phyloP scores from a whole-genome alignment of 2,329 filamentous ascomycete genomes.

The Sphaerostilbella broomeana region DNA sequence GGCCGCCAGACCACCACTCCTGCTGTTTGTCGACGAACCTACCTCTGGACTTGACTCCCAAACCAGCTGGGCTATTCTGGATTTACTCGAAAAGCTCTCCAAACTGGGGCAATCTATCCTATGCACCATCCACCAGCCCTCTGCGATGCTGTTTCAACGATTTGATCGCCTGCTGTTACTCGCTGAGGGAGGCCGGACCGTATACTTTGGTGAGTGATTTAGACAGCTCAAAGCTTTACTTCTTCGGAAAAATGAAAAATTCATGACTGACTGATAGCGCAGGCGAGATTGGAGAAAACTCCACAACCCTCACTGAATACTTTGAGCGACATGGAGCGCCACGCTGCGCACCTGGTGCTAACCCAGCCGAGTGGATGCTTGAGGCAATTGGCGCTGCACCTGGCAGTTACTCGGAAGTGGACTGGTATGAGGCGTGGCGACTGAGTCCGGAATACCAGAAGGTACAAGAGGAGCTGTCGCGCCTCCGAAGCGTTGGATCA shows the following conservation, averaged over 20 bases:
- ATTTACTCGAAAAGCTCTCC: constrained; percentile 61
- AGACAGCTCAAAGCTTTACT: too few species aligned
- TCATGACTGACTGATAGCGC: too few species aligned
- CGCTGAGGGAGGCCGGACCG: constrained; percentile 33
- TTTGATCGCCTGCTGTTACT: constrained; percentile 53
- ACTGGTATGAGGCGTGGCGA: constrained; percentile 32
- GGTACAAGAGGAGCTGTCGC: constrained; percentile 25
- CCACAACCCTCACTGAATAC: constrained; percentile 40
- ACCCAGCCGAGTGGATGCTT: constrained; percentile 61
- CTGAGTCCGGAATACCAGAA: constrained; percentile 23
- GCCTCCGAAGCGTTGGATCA: constrained; percentile 14
- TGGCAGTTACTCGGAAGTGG: constrained; percentile 36
- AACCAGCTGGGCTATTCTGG: constrained; percentile 65
- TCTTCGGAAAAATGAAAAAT: too few species aligned
- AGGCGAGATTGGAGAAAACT: constrained; percentile 43
- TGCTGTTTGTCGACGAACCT: constrained; percentile 50
- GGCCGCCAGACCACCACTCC: constrained; percentile 37
- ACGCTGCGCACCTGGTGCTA: constrained; percentile 43
- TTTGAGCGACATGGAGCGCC: constrained; percentile 42
- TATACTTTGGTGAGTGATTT: constrained; percentile 52
- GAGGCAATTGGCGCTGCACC: constrained; percentile 37
- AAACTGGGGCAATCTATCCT: constrained; percentile 41
- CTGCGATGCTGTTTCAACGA: constrained; percentile 32
- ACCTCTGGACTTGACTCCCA: constrained; percentile 50
- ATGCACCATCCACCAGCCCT: constrained; percentile 47